Base-by-base conservation (phyloP, 192 early-diverging fungal species). In the Pilobolus umbonatus region DNA sequence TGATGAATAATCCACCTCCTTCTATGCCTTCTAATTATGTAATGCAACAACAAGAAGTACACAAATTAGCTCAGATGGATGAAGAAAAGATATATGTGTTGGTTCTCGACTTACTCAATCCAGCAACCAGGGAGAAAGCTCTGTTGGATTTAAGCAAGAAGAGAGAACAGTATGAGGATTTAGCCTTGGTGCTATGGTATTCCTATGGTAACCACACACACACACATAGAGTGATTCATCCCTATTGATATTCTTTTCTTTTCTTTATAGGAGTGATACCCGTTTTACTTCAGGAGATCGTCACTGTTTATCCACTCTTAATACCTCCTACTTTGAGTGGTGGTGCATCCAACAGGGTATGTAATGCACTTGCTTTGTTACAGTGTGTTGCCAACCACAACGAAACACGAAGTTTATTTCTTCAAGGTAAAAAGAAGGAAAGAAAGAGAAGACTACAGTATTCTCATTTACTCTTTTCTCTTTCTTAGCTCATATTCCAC, bases 181-280 rank as follows among this genome's bases (percentile, higher is more conserved):
- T 98, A 60, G 96, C 95, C 6, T 85, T 95, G 15, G 89, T 95
- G n/a, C 78, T 98, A 62, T 98, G 96, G 96, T 93, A 98, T 68
- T 88, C 93, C 10, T 96, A 89, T 75, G 95, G 89, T 88, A 75
- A 57, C 25, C n/a, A n/a, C n/a, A n/a, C n/a, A n/a, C n/a, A n/a
- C n/a, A 7, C 6, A 24, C 17, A 11, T 38, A 22, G 32, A 7
- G 1, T 55, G 14, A 22, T 39, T 52, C 36, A 62, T 17, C 17
- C 10, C 12, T 38, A 38, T 55, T 55, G 10, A 9, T 42, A 2
- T 26, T 29, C 55, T n/a, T n/a, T n/a, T n/a, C n/a, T n/a, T n/a
- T n/a, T n/a, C n/a, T n/a, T n/a, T n/a, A 32, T 56, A 88, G 86
- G 94, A 30, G 91, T 97, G 24, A 97, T 95, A 88, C 80, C 94